Conservation (phyloP, 306 rosid species). For the Neltuma alba region DNA sequence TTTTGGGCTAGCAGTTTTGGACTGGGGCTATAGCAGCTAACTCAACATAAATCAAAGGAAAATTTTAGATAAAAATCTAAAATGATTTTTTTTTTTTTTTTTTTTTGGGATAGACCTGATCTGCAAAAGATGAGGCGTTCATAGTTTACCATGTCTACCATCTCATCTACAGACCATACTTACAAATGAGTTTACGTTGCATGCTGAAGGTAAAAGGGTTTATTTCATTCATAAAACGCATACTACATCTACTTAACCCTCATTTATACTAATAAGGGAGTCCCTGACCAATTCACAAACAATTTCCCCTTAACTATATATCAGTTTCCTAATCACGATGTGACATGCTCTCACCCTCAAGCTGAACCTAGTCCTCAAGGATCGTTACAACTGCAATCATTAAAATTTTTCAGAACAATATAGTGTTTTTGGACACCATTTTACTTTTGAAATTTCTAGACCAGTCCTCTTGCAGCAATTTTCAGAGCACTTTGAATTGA, state of each 20-base stretch:
- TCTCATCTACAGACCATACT: background rate
- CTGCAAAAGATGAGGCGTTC: background rate
- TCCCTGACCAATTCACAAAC: background rate
- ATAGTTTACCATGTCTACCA: background rate
- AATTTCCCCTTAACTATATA: background rate
- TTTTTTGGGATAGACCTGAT: background rate
- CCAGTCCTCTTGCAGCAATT: too few relatives aligned
- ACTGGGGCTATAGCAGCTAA: background rate
- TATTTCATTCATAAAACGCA: background rate
- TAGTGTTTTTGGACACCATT: background rate
- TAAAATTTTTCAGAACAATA: background rate
- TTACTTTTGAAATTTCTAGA: too few relatives aligned
- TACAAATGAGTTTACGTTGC: background rate
- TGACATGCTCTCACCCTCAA: background rate
- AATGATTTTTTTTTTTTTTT: background rate
- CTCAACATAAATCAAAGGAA: background rate
- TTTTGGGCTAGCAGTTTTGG: background rate
- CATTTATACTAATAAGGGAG: background rate
- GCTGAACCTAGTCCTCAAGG: background rate
- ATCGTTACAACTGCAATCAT: background rate
- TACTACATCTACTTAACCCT: background rate
- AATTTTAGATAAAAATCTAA: background rate
- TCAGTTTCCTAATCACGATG: background rate
- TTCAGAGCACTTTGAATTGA: too few relatives aligned
- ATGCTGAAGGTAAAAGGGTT: background rate